Conservation (phyloP, 106 monocot genomes). For the Acorus calamus region DNA sequence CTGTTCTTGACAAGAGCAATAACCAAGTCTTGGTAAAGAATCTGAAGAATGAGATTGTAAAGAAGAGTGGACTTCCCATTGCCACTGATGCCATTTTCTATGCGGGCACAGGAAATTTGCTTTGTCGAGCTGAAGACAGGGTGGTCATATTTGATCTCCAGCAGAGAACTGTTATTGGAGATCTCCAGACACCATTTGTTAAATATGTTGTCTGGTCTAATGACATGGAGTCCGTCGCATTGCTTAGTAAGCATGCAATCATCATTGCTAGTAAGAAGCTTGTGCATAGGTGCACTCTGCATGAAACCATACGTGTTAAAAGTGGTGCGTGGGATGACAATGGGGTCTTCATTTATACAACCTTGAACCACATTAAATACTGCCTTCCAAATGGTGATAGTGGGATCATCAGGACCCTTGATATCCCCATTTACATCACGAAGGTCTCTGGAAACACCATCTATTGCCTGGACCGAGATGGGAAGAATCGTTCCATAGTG, state of each 20-base stretch:
- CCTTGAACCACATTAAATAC: conserved; percentile 39
- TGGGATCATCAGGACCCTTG: conserved; percentile 82
- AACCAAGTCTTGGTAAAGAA: conserved; percentile 82
- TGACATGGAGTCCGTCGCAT: conserved; percentile 35
- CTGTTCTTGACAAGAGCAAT: conserved; percentile 63
- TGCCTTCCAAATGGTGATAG: conserved; percentile 76
- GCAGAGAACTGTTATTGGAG: conserved; percentile 25
- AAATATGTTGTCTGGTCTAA: conserved; percentile 36
- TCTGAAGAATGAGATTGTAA: conserved; percentile 80
- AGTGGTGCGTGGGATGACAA: conserved; percentile 99
- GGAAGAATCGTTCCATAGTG: conserved; percentile 17
- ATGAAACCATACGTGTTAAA: conserved; percentile 92
- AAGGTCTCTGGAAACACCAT: conserved; percentile 46
- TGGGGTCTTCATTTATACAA: conserved; percentile 46
- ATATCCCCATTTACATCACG: conserved; percentile 76
- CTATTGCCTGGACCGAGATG: conserved; percentile 34
- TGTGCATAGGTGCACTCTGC: conserved; percentile 52
- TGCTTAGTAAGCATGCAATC: conserved; percentile 34
- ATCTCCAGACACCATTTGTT: conserved; percentile 23
- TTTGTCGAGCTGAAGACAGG: conserved; percentile 69
- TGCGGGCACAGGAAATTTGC: conserved; percentile 75
- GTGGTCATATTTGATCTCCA: conserved; percentile 39
- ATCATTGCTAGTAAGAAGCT: conserved; percentile 40
- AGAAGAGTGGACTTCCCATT: conserved; percentile 63
- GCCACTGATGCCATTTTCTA: conserved; percentile 76